A percentile compares a stretch with the other conserved stretches of the same genome.
Evolutionary conservation across 164 flowering plant species (phyloP).

Genomic region (Akebia trifoliata): DNA sequence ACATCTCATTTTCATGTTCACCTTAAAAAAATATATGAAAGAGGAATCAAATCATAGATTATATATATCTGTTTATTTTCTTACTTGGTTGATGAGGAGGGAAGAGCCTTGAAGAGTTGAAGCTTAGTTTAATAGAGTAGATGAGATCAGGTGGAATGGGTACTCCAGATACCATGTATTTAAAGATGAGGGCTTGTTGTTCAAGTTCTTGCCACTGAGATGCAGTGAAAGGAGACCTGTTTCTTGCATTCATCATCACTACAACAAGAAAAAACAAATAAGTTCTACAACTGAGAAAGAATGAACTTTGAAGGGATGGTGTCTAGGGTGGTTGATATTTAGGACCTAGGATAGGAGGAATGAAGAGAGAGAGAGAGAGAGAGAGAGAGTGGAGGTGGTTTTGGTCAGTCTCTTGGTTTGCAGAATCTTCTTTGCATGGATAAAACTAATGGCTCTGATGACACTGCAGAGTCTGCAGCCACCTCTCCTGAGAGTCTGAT

Average conservation of each 20-base stretch:
- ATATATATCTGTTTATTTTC: background rate
- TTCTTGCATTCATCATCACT: slow-evolving; percentile 28
- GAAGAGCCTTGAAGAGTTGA: slow-evolving; percentile 28
- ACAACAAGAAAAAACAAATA: no score
- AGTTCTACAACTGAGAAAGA: no score
- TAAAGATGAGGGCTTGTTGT: slow-evolving; percentile 64
- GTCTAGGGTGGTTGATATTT: no score
- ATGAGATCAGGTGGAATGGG: slow-evolving; percentile 56
- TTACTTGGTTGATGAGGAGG: slow-evolving; percentile 40
- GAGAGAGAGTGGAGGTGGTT: slow-evolving; percentile 6
- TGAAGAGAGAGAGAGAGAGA: slow-evolving; percentile 6
- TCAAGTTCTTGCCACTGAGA: slow-evolving; percentile 70
- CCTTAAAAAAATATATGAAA: background rate
- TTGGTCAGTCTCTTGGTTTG: slow-evolving; percentile 13
- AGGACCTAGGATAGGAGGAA: background rate
- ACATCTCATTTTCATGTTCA: slow-evolving; percentile 8
- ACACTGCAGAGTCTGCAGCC: slow-evolving; percentile 15
- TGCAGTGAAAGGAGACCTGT: slow-evolving; percentile 43
- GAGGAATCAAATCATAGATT: background rate
- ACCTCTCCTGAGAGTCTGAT: slow-evolving; percentile 24
- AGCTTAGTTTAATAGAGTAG: slow-evolving; percentile 32
- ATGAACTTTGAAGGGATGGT: no score
- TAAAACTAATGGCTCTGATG: slow-evolving; percentile 19
- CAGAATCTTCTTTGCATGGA: slow-evolving; percentile 34
- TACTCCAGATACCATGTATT: slow-evolving; percentile 42